Percentiles rank a stretch among this genome's conserved stretches.
These are phyloP conservation scores for Candida vartiovaarae DNA, from an alignment of 805 yeast species.

Conservation along the genomic window DNA sequence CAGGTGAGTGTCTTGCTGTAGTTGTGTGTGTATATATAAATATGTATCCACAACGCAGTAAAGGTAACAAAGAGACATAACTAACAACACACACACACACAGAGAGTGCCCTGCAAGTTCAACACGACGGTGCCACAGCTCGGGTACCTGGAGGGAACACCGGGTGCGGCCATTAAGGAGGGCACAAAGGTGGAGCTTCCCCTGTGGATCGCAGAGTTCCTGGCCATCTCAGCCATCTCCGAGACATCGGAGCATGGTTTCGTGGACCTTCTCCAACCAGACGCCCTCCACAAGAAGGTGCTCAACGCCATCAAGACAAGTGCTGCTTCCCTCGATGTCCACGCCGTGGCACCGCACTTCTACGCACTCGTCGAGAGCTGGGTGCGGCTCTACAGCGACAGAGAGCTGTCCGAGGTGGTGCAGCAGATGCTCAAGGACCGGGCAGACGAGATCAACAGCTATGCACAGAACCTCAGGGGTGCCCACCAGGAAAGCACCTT, in stretches of 20 bases:
- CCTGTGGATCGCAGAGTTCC: slow-evolving; percentile 77
- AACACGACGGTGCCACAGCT: slow-evolving; percentile 74
- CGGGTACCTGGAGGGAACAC: slow-evolving; percentile 80
- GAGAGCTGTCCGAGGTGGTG: slow-evolving; percentile 46
- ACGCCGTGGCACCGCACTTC: slow-evolving; percentile 57
- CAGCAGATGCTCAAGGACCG: slow-evolving; percentile 51
- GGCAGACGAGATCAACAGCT: slow-evolving; percentile 64
- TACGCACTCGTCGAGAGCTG: slow-evolving; percentile 69
- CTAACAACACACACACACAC: not conserved
- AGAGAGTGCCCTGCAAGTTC: slow-evolving; percentile 73
- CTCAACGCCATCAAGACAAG: slow-evolving; percentile 78
- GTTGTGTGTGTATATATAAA: not conserved
- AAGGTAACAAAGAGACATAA: not conserved
- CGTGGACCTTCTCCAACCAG: slow-evolving; percentile 65
- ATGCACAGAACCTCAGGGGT: slow-evolving; percentile 36
- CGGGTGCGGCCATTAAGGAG: slow-evolving; percentile 49
- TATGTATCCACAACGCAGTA: not conserved
- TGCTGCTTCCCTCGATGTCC: slow-evolving; percentile 58
- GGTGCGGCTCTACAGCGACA: slow-evolving; percentile 65
- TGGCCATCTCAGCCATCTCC: slow-evolving; percentile 44
- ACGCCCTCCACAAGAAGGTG: slow-evolving; percentile 54
- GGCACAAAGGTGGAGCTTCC: slow-evolving; percentile 74
- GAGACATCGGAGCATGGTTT: slow-evolving; percentile 38
- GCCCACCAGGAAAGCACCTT: slow-evolving; percentile 47
- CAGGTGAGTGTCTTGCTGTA: slow-evolving; percentile 30